Evolutionary conservation across 2,329 filamentous ascomycete genomes (phyloP).

Genomic region (Paecilomyces dactylethromorphus): DNA sequence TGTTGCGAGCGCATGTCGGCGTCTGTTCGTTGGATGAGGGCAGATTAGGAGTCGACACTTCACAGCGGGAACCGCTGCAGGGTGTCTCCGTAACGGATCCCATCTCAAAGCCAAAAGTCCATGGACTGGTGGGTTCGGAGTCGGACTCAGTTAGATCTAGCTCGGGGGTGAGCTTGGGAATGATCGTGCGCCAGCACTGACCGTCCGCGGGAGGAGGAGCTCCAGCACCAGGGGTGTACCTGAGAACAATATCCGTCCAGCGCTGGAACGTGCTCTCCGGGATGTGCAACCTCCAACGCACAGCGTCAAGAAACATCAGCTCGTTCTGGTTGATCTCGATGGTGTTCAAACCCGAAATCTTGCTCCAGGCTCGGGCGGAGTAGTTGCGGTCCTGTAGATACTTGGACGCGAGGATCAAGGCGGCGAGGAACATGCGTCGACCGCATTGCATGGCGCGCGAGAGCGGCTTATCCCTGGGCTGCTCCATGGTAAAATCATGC

Average conservation of each 20-base stretch:
- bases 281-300: conserved; percentile 93
- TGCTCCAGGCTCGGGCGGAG: conserved; percentile 95
- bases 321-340: conserved; percentile 96
- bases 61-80: conserved; percentile 14
- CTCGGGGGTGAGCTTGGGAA: conserved; percentile 52
- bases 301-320: conserved; percentile 79
- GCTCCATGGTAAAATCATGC: conserved; percentile 80
- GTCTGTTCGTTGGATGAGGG: conserved; percentile 16
- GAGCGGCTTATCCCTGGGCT: conserved; percentile 64
- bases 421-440: conserved; percentile 92
- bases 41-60: conserved; percentile 12
- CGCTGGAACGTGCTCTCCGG: conserved; percentile 80
- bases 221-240: conserved; percentile 61
- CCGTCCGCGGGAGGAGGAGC: conserved; percentile 29
- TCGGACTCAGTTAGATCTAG: conserved; percentile 46
- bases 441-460: conserved; percentile 86
- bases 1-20: conserved; percentile 21
- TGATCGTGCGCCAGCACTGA: conserved; percentile 40
- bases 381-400: conserved; percentile 98
- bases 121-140: conserved; percentile 25
- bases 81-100: conserved; percentile 21
- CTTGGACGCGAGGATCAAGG: conserved; percentile 92
- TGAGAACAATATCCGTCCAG: conserved; percentile 89
- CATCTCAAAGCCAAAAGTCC: conserved; percentile 18
- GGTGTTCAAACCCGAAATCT: conserved; percentile 93